These are phyloP conservation scores for Trypanosoma grayi DNA, from an alignment of 208 protist species.

Conservation along the genomic window DNA sequence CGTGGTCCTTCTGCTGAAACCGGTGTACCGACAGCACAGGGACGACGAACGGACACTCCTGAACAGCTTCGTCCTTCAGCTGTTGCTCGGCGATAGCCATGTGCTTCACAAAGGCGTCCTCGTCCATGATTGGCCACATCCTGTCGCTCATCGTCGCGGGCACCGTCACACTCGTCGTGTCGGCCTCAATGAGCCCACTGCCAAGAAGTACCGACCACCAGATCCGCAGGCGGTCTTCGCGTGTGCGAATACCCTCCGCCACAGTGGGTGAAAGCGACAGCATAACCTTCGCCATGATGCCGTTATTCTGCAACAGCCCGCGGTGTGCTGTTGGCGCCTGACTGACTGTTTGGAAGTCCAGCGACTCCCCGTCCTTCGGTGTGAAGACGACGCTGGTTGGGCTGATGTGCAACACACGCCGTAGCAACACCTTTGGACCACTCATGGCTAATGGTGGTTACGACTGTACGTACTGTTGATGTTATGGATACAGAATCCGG, in stretches of 20 bases:
- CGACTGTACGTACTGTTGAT: no score
- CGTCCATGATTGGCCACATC: conserved; percentile 54
- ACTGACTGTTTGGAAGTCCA: conserved; percentile 64
- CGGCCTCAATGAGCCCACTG: conserved; percentile 21
- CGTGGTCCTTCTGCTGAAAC: conserved; percentile 30
- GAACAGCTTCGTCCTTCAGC: conserved; percentile 22
- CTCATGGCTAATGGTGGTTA: background rate
- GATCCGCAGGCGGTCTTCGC: conserved; percentile 32
- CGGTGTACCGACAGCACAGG: conserved; percentile 48
- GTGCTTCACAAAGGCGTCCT: conserved; percentile 22
- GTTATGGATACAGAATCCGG: no score
- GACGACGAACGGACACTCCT: conserved; percentile 43
- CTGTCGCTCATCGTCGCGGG: conserved; percentile 13
- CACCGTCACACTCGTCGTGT: conserved; percentile 5
- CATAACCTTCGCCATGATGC: conserved; percentile 64
- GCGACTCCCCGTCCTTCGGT: conserved; percentile 23
- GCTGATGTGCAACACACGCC: conserved; percentile 38
- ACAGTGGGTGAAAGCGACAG: conserved; percentile 18
- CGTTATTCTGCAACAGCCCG: conserved; percentile 54
- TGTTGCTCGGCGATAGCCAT: conserved; percentile 27
- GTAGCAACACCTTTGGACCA: conserved; percentile 25
- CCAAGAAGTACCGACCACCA: conserved; percentile 31
- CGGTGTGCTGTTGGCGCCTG: conserved; percentile 54
- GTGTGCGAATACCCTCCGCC: conserved; percentile 3
- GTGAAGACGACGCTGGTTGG: conserved; percentile 54